phyloP scores from a whole-genome alignment of 768 basidiomycete genomes.

The Calocera cornea region DNA sequence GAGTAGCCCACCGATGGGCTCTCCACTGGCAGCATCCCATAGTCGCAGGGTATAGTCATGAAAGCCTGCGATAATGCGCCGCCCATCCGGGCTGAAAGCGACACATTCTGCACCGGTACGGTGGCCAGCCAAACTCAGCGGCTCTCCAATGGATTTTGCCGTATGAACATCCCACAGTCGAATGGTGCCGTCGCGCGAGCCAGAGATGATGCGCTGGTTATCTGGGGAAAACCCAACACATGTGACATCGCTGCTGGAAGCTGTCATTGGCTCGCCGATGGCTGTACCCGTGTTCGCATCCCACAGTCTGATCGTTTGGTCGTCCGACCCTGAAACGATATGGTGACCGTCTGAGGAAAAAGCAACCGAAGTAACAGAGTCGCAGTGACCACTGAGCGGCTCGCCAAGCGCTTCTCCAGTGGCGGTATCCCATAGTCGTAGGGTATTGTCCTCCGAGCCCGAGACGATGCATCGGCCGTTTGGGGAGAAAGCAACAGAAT shows the following conservation, averaged over 20 bases:
- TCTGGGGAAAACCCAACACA: background rate
- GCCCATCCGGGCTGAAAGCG: background rate
- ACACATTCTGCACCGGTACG: background rate
- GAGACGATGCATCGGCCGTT: constrained; percentile 5
- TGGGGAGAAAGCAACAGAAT: constrained; percentile 7
- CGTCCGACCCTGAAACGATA: constrained; percentile 4
- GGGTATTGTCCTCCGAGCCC: background rate
- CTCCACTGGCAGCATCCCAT: background rate
- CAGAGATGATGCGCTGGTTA: background rate
- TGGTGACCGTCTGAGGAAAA: background rate
- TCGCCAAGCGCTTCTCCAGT: background rate
- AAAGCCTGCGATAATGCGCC: background rate
- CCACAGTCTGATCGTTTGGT: constrained; percentile 4
- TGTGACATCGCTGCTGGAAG: background rate
- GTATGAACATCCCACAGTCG: background rate
- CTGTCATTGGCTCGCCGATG: background rate
- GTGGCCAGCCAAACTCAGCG: background rate
- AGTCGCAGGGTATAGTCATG: background rate
- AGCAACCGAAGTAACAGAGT: background rate
- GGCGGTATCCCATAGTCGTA: background rate
- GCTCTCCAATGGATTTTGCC: background rate
- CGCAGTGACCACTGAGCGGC: background rate
- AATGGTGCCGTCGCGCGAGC: background rate
- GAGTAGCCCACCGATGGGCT: background rate
- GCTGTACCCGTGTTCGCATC: background rate